phyloP scores from a whole-genome alignment of 2,329 filamentous ascomycete species.

The Neonectria magnoliae region DNA sequence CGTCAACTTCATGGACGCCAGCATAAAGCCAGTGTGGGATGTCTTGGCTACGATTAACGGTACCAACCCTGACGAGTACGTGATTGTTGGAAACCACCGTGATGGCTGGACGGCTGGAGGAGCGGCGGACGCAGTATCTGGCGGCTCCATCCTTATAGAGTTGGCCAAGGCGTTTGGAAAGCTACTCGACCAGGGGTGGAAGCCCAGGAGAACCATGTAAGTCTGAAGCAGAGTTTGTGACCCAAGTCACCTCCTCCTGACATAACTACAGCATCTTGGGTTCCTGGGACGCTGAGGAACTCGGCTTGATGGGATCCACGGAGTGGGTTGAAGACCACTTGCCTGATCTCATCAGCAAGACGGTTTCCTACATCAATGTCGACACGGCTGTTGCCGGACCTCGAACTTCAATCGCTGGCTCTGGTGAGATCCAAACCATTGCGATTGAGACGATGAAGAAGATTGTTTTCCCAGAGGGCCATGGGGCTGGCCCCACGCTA shows the following conservation, averaged over 20 bases:
- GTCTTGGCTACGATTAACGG: conserved; percentile 54
- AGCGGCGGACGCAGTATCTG: conserved; percentile 62
- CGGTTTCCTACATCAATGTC: conserved; percentile 57
- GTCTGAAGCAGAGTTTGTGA: background rate
- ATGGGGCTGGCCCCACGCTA: conserved; percentile 25
- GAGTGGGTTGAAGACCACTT: conserved; percentile 35
- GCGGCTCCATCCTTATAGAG: conserved; percentile 60
- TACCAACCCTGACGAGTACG: conserved; percentile 52
- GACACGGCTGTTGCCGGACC: conserved; percentile 59
- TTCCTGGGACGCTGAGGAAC: conserved; percentile 31
- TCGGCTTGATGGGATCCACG: conserved; percentile 30
- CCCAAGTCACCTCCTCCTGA: background rate
- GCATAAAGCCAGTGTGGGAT: conserved; percentile 35
- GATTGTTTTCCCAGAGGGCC: conserved; percentile 29
- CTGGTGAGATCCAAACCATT: conserved; percentile 34
- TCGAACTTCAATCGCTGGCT: conserved; percentile 47
- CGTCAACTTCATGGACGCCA: conserved; percentile 32
- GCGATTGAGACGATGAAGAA: conserved; percentile 39
- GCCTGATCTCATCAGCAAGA: conserved; percentile 24
- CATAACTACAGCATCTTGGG: conserved; percentile 4
- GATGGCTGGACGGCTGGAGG: conserved; percentile 65
- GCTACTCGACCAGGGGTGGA: conserved; percentile 59
- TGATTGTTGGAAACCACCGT: conserved; percentile 63
- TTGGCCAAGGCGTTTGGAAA: conserved; percentile 60
- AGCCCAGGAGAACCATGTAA: conserved; percentile 59